Base-by-base conservation (phyloP, 331 rosid species). In the Pyracantha coccinea region DNA sequence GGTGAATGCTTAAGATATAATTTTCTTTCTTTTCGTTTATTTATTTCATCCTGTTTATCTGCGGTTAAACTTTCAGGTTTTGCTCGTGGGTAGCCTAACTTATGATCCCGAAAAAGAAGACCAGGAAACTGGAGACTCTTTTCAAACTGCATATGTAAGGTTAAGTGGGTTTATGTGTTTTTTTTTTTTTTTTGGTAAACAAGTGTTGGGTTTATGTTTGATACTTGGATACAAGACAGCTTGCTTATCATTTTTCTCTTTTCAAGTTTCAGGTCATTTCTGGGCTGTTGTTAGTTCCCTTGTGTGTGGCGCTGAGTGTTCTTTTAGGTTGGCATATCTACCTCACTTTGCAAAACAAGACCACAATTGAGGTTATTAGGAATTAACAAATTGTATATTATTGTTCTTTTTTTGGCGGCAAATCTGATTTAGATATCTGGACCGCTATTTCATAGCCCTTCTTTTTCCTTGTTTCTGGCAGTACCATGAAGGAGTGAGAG, bases 401-500 rank as follows among this genome's bases (percentile, higher is more conserved):
- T 77, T 85, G 75, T 72, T 57, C n/a, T 71, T 55, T 73, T 73
- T 58, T 78, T 54, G 54, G 63, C 79, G 24, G 59, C 52, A 69
- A 69, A 79, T 74, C 59, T 70, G 63, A 68, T 68, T 41, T 32
- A 33, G 52, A 20, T n/a, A 68, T 77, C 47, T 16, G 73, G 23
- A 65, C 28, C 2, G 24, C 74, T 64, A 77, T 75, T 89, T 84
- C 68, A 38, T 74, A 29, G 73, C 64, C 55, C 59, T 82, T 71
- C 2, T 1, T 66, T 82, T 79, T 23, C 24, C 13, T 80, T 33
- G 58, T 9, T 81, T 62, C 77, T 78, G 72, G 79, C 89, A 94
- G 99, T 89, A 92, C 82, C 83, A 90, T 69, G 99, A 94, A 86
- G 99, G 99, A 62, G 97, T 94, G 68, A 92, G 97, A 80, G 97